Base-by-base conservation (phyloP, 2,329 filamentous ascomycete genomes). In the Alternaria infectoria region DNA sequence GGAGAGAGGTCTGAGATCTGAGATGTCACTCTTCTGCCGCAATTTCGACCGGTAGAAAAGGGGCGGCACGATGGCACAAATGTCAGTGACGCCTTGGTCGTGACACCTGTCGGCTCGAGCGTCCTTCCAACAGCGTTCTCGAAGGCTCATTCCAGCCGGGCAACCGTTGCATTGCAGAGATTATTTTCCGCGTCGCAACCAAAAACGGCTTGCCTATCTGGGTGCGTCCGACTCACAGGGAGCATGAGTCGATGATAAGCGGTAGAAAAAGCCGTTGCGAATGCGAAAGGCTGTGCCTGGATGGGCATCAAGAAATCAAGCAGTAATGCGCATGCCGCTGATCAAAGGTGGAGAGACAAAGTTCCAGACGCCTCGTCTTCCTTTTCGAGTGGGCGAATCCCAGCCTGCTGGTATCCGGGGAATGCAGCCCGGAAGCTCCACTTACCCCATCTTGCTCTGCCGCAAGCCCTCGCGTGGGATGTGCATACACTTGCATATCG, bases 101-200 rank as follows among this genome's bases (percentile, higher is more conserved):
- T 46, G 56, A 54, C 47, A 60, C 45, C 13, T 6, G 32, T 50
- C 46, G 69, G 74, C 71, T 70, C 74, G 74, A 77, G 74, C 74
- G 69, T 65, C 69, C 69, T 74, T 75, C 74, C 49, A 68, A 54
- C 59, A 61, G 46, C 44, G 65, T 75, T 74, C 71, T 67, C 67
- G 72, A 75, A 71, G 69, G 59, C 61, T 62, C 52, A 62, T 66
- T 64, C 59, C 62, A 67, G 66, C 61, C 50, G 63, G 56, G 52
- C 55, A 54, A 25, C 26, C 51, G 43, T 60, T 46, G 57, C 59
- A 55, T 40, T 40, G 36, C 36, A 40, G 36, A 54, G 25, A 32
- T 46, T 54, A 52, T 58, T 57, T 64, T n/a, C 64, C 44, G 57
- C 51, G 62, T 40, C 36, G 54, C 62, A 47, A 44, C 55, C 51